These are phyloP conservation scores for Favolaschia claudopus DNA, from an alignment of 768 basidiomycete species.

Conservation along the genomic window DNA sequence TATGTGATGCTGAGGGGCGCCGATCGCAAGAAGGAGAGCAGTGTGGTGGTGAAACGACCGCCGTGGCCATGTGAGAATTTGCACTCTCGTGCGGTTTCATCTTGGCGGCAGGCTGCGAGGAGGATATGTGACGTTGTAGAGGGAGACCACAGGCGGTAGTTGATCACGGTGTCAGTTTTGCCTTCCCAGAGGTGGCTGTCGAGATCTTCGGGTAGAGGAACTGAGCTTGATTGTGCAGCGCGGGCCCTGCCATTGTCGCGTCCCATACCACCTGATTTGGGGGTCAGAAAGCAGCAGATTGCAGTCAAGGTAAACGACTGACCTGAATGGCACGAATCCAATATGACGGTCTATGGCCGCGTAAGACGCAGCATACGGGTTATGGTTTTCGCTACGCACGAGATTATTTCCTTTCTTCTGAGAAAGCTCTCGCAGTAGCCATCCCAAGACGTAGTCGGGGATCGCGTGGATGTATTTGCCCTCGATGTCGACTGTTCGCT, in stretches of 20 bases:
- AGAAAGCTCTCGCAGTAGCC: not conserved
- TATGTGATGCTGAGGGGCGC: not conserved
- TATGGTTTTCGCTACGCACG: not conserved
- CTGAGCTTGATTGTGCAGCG: not conserved
- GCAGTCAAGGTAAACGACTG: too few species aligned
- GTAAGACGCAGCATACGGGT: not conserved
- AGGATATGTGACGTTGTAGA: slow-evolving; percentile 5
- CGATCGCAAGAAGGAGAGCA: not conserved
- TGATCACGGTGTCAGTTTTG: not conserved
- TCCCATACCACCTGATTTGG: slow-evolving; percentile 10
- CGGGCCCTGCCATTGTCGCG: not conserved
- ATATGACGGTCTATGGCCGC: not conserved
- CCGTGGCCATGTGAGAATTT: not conserved
- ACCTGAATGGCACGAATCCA: slow-evolving; percentile 9
- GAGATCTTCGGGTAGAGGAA: not conserved
- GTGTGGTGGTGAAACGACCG: slow-evolving; percentile 1
- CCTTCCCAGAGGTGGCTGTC: not conserved
- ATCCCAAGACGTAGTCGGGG: slow-evolving; percentile 9
- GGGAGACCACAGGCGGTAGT: not conserved
- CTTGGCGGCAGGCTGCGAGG: not conserved
- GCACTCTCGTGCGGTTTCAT: not conserved
- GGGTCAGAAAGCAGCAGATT: too few species aligned
- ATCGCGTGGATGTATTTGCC: slow-evolving; percentile 8
- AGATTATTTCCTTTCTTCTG: slow-evolving; percentile 7
- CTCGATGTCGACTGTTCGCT: not conserved